Base-by-base conservation (phyloP, 2,329 filamentous ascomycete genomes). In the Pestalotiopsis sp. region DNA sequence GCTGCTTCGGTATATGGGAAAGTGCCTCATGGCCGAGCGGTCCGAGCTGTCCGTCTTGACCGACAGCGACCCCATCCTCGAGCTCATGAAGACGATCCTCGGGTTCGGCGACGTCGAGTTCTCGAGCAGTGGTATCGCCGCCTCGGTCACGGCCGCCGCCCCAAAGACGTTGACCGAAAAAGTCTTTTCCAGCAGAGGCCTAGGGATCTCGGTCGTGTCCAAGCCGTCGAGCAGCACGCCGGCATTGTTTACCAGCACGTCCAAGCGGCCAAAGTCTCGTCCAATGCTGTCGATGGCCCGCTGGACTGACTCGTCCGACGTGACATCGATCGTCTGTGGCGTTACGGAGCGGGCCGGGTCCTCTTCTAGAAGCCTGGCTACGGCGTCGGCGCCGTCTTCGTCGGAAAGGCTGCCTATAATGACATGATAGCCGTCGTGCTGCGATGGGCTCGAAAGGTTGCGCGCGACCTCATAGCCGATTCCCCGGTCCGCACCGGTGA, bases 101-200 rank as follows among this genome's bases (percentile, higher is more conserved):
- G 80, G 78, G 0, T 66, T 44, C 13, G 61, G 39, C 20, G 39
- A 48, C 35, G 71, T 68, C 1, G 77, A 70, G 44, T 70, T 74
- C 11, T 61, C 70, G 0, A 81, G 70, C 10, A 80, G 73, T 0
- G 79, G 79, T 2, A 76, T 48, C 1, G 78, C 67, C 0, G 67
- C 71, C 1, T 77, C 72, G 0, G 74, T 78, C 1, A 81, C 35
- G 7, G 68, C 68, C 0, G 73, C 79, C 3, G 74, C 68, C 13
- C 78, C 78, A 4, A 78, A 67, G 13, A 78, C 73, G 26, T 86
- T 85, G 3, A 77, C 76, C 9, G 76, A 73, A 67, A 85, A 81
- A 0, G 77, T 78, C 14, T 78, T 73, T 10, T 71, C 74, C 69
- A 81, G 79, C 0, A 81, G 75, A 0, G 82, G 76, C 66, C 79